Evolutionary conservation across 345 rosid species (phyloP).

Genomic region (Luvunga scandens): DNA sequence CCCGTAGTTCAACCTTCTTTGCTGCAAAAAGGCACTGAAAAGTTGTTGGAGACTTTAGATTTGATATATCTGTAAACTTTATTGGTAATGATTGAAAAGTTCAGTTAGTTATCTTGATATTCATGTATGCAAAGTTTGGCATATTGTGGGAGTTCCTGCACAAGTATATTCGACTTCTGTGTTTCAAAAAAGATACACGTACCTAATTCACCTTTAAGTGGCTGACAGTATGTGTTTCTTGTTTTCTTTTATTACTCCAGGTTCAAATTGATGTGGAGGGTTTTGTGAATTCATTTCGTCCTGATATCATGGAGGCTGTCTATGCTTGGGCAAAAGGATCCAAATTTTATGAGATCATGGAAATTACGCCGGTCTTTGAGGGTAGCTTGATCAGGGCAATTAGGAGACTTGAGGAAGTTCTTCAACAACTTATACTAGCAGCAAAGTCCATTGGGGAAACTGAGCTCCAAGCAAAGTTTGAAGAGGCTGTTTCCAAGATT

Average conservation of each 20-base stretch:
- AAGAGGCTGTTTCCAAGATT: slow-evolving; percentile 84
- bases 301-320: slow-evolving; percentile 95
- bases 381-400: slow-evolving; percentile 98
- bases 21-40: background rate
- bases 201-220: background rate
- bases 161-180: background rate
- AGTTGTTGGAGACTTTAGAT: background rate
- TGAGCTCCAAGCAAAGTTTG: slow-evolving; percentile 73
- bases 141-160: background rate
- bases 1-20: background rate
- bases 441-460: slow-evolving; percentile 90
- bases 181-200: background rate
- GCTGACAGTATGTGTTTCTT: background rate
- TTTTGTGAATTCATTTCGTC: slow-evolving; percentile 81
- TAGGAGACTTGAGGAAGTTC: slow-evolving; percentile 93
- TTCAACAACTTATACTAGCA: slow-evolving; percentile 90
- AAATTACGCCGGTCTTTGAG: slow-evolving; percentile 88
- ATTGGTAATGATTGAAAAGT: background rate
- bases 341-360: slow-evolving; percentile 92
- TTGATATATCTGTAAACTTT: background rate
- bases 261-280: slow-evolving; percentile 82
- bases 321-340: slow-evolving; percentile 99
- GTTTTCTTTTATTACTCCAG: slow-evolving; percentile 32
- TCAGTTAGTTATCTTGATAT: background rate
- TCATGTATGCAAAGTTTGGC: background rate